Evolutionary conservation across 192 early-diverging fungal genomes (phyloP).

Genomic region (Mortierella hygrophila): DNA sequence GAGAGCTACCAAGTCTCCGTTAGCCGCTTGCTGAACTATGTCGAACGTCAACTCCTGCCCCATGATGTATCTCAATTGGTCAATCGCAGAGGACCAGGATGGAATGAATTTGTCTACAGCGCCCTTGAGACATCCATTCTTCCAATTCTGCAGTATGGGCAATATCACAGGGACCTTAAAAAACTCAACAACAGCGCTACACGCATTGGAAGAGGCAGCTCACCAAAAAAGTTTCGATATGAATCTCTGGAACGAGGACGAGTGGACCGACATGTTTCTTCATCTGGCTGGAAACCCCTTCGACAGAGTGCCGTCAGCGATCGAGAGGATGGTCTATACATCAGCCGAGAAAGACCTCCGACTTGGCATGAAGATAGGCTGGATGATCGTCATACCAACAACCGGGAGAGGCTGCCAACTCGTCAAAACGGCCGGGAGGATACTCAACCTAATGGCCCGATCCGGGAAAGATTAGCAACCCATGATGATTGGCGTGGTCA

Average conservation of each 20-base stretch:
- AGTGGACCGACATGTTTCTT: not conserved
- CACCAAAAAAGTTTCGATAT: not conserved
- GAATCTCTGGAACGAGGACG: not conserved
- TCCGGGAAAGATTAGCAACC: too few species aligned
- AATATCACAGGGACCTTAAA: not conserved
- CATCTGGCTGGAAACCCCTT: not conserved
- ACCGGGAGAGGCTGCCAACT: too few species aligned
- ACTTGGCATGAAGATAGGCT: too few species aligned
- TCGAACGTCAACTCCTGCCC: not conserved
- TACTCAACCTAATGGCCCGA: too few species aligned
- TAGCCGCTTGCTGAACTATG: not conserved
- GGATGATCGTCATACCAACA: too few species aligned
- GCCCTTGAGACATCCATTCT: not conserved
- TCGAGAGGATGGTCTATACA: not conserved
- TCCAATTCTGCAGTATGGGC: not conserved
- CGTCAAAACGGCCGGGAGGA: too few species aligned
- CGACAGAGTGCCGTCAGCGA: not conserved
- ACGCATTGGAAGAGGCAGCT: too few species aligned
- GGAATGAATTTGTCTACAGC: not conserved
- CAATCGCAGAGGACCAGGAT: not conserved
- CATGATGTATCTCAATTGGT: not conserved
- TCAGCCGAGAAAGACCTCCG: too few species aligned
- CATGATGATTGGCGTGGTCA: too few species aligned
- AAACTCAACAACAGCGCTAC: not conserved
- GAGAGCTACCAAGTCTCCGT: not conserved